These are phyloP conservation scores for Russula olivacea DNA, from an alignment of 768 basidiomycete genomes.

Conservation along the genomic window DNA sequence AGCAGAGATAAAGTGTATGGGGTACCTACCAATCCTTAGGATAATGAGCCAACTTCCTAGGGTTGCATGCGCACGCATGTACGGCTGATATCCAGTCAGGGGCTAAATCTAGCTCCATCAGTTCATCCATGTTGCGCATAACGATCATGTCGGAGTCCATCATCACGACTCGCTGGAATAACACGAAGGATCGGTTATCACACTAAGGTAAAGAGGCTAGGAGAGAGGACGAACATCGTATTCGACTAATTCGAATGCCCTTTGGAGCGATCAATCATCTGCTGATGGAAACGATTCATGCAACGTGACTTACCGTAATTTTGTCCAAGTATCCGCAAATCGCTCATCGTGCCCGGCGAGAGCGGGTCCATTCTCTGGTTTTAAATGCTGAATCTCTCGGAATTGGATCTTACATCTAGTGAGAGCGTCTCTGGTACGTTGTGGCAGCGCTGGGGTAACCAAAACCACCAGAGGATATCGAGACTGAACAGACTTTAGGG, in stretches of 20 bases:
- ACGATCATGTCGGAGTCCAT: conserved; percentile 89
- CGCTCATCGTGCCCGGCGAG: conserved; percentile 40
- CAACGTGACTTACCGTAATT: conserved; percentile 38
- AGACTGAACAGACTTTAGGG: conserved; percentile 39
- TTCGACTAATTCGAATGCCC: conserved; percentile 61
- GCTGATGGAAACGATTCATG: background rate
- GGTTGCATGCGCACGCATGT: conserved; percentile 95
- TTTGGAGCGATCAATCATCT: conserved; percentile 9
- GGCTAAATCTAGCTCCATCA: conserved; percentile 49
- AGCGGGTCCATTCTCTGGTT: conserved; percentile 42
- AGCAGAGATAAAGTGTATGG: conserved; percentile 19
- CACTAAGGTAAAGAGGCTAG: background rate
- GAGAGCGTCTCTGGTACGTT: conserved; percentile 42
- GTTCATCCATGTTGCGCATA: conserved; percentile 74
- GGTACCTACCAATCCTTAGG: conserved; percentile 72
- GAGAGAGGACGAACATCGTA: conserved; percentile 47
- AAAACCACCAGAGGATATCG: conserved; percentile 50
- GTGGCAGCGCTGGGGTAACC: conserved; percentile 39
- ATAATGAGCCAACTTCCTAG: conserved; percentile 76
- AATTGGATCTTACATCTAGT: conserved; percentile 46
- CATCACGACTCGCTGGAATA: conserved; percentile 61
- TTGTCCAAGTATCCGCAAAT: conserved; percentile 63
- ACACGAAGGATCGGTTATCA: conserved; percentile 9
- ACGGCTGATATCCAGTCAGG: conserved; percentile 76
- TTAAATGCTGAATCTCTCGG: conserved; percentile 53